phyloP scores from a whole-genome alignment of 1,284 basidiomycete genomes.

The Lignosus rhinocerotis region DNA sequence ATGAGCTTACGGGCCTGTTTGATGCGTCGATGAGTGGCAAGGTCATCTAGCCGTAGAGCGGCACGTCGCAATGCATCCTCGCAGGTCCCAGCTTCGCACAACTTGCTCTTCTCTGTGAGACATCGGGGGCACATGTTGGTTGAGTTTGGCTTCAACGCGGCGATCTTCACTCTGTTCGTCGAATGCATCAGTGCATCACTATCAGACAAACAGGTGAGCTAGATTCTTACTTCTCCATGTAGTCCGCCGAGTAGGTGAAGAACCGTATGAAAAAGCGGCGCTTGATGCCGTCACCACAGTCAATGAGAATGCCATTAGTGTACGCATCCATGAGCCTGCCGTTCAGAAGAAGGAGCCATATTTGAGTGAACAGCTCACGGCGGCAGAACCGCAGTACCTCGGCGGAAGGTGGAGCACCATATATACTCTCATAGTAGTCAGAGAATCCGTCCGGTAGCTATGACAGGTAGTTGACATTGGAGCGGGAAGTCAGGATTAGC shows the following conservation, averaged over 20 bases:
- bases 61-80: constrained; percentile 2
- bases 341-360: constrained; percentile 27
- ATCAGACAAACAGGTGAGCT: background rate
- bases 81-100: constrained; percentile 13
- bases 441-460: constrained; percentile 7
- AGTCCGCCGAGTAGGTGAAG: constrained; percentile 33
- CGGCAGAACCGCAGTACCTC: constrained; percentile 24
- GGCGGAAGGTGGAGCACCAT: background rate
- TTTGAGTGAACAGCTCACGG: constrained; percentile 28
- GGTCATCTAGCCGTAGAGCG: background rate
- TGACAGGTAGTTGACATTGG: background rate
- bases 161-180: constrained; percentile 17
- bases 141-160: constrained; percentile 14
- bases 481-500: background rate
- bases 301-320: constrained; percentile 30
- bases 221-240: constrained; percentile 27
- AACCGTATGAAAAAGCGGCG: constrained; percentile 21
- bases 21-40: constrained; percentile 2
- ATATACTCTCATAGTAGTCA: background rate
- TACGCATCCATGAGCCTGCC: constrained; percentile 28
- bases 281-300: constrained; percentile 17
- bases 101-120: background rate
- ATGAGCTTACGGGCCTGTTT: constrained; percentile 13
- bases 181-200: background rate
- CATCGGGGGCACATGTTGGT: background rate